phyloP scores from a whole-genome alignment of 2,329 filamentous ascomycete genomes.

The Sclerotinia trifoliorum region DNA sequence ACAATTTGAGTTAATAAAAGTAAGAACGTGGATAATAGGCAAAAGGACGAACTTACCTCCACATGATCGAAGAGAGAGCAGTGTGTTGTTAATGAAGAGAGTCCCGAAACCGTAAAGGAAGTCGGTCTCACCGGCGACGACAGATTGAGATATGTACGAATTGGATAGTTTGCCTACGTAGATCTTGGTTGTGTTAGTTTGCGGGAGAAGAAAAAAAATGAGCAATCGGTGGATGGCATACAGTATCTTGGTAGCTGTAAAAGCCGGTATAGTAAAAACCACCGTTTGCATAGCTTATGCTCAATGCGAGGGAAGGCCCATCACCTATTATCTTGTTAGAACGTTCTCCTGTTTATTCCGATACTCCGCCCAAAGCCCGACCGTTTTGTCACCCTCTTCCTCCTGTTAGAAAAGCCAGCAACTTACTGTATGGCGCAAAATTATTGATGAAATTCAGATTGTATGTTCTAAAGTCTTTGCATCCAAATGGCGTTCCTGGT shows the following conservation, averaged over 20 bases:
- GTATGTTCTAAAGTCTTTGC: constrained; percentile 61
- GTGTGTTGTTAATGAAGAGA: constrained; percentile 56
- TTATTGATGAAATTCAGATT: constrained; percentile 66
- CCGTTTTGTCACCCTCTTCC: too few species aligned
- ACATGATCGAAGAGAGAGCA: constrained; percentile 56
- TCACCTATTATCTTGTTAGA: constrained; percentile 26
- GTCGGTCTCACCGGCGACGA: constrained; percentile 64
- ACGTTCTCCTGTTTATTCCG: neutral
- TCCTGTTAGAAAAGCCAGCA: neutral
- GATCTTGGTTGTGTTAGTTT: constrained; percentile 42
- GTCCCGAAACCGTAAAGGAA: constrained; percentile 64
- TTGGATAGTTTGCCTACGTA: constrained; percentile 67
- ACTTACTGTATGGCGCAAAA: constrained; percentile 45
- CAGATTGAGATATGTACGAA: constrained; percentile 59
- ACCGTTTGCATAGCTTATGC: constrained; percentile 61
- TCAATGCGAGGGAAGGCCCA: constrained; percentile 60
- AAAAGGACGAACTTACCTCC: constrained; percentile 38
- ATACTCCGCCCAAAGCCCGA: neutral
- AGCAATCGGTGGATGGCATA: constrained; percentile 32
- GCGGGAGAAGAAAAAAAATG: neutral
- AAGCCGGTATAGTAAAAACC: constrained; percentile 67
- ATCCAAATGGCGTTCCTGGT: constrained; percentile 61
- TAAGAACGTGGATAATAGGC: too few species aligned
- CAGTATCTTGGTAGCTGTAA: constrained; percentile 68
- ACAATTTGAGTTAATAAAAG: too few species aligned